Conservation (phyloP, 192 early-diverging fungal genomes). For the Rhizophagus sp. region DNA sequence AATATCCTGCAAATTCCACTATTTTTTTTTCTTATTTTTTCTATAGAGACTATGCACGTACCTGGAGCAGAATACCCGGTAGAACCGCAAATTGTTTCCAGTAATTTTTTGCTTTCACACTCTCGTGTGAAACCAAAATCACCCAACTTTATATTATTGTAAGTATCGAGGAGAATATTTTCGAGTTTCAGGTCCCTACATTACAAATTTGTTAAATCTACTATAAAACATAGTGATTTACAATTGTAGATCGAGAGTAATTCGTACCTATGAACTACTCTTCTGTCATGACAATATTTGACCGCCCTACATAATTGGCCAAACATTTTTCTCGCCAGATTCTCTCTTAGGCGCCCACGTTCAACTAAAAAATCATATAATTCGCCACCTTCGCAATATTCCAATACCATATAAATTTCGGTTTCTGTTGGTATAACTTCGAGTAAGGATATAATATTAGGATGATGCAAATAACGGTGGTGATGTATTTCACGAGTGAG, state of each 20-base stretch:
- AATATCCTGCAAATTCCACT: not conserved
- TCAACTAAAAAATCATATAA: slow-evolving; percentile 50
- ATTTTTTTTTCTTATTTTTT: not conserved
- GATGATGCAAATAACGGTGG: slow-evolving; percentile 70
- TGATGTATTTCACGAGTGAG: slow-evolving; percentile 66
- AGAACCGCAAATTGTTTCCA: slow-evolving; percentile 67
- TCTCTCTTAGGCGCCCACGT: slow-evolving; percentile 43
- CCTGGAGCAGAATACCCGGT: slow-evolving; percentile 80
- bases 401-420: slow-evolving; percentile 78
- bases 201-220: not conserved
- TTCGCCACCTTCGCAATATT: slow-evolving; percentile 76
- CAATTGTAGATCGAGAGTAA: not conserved
- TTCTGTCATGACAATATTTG: slow-evolving; percentile 52
- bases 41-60: slow-evolving; percentile 26
- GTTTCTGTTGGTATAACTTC: slow-evolving; percentile 75
- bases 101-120: slow-evolving; percentile 55
- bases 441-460: slow-evolving; percentile 76
- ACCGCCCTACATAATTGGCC: slow-evolving; percentile 51
- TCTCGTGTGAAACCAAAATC: slow-evolving; percentile 71
- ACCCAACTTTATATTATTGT: slow-evolving; percentile 61
- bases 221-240: not conserved
- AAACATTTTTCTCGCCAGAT: slow-evolving; percentile 49
- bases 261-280: slow-evolving; percentile 53
- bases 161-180: slow-evolving; percentile 57
- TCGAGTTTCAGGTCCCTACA: slow-evolving; percentile 62